phyloP scores from a whole-genome alignment of 176 grass and related monocot species.

The Juncus inflexus region DNA sequence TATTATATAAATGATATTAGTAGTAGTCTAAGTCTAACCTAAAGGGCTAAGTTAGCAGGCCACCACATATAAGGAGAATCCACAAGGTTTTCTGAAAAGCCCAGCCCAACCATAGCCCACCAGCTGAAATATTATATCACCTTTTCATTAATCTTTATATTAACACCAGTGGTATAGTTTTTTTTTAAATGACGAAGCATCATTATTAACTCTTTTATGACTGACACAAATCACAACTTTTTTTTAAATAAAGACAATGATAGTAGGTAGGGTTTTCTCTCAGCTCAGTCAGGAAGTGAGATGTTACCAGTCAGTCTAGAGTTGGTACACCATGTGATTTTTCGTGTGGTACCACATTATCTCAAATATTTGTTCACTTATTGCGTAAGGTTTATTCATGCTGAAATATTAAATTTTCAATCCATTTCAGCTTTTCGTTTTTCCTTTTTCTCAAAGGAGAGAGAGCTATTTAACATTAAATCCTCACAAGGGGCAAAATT shows the following conservation, averaged over 20 bases:
- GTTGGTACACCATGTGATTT: conserved; percentile 3
- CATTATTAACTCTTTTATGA: no score
- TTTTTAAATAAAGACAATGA: no score
- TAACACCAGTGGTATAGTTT: no score
- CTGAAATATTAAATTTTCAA: not conserved
- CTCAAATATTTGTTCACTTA: no score
- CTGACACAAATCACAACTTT: no score
- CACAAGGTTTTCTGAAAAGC: conserved; percentile 63
- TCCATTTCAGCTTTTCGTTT: no score
- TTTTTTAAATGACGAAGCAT: no score
- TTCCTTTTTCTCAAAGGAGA: not conserved
- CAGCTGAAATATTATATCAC: conserved; percentile 31
- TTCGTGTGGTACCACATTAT: not conserved
- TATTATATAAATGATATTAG: no score
- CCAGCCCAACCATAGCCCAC: conserved; percentile 88
- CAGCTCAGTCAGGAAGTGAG: no score
- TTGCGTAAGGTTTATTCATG: not conserved
- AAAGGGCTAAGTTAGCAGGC: conserved; percentile 67
- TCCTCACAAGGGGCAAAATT: not conserved
- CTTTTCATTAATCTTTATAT: no score
- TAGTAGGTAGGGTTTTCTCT: no score
- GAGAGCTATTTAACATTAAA: not conserved
- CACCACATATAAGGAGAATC: conserved; percentile 97
- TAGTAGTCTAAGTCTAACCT: conserved; percentile 27
- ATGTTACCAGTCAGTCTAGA: not conserved